Conservation (phyloP, 2,329 filamentous ascomycete genomes). For the Plectosphaerella plurivora region DNA sequence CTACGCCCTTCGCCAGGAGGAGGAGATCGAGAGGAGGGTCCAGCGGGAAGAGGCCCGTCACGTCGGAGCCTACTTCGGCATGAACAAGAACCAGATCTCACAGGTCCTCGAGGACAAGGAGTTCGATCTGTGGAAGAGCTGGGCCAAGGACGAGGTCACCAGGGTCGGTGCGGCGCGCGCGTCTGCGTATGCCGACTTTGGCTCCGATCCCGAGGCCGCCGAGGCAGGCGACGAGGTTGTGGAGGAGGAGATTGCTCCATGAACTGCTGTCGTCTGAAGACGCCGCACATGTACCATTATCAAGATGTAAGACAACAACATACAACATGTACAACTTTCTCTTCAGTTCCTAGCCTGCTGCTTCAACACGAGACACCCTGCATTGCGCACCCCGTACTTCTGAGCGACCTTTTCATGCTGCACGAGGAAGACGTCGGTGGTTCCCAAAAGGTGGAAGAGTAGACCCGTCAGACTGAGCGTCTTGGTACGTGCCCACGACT, state of each 20-base stretch:
- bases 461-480: conserved; percentile 81
- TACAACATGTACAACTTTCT: background rate
- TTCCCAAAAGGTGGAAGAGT: conserved; percentile 56
- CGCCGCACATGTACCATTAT: background rate
- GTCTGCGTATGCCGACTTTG: conserved; percentile 38
- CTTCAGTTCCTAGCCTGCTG: background rate
- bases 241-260: conserved; percentile 7
- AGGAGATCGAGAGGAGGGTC: conserved; percentile 78
- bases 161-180: conserved; percentile 33
- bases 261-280: too few relatives aligned
- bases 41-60: conserved; percentile 82
- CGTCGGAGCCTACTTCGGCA: conserved; percentile 86
- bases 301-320: background rate
- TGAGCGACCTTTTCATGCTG: conserved; percentile 68
- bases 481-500: conserved; percentile 85
- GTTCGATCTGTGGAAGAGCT: conserved; percentile 81
- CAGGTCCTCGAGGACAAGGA: conserved; percentile 76
- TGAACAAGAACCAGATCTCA: conserved; percentile 67
- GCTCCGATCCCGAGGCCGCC: conserved; percentile 24
- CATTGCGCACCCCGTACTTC: conserved; percentile 32
- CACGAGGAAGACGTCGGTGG: conserved; percentile 77
- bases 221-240: conserved; percentile 18
- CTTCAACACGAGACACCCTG: conserved; percentile 30
- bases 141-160: conserved; percentile 55
- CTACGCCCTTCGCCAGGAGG: conserved; percentile 74